Base-by-base conservation (phyloP, 2,329 filamentous ascomycete species). In the Fonsecaea monophora region DNA sequence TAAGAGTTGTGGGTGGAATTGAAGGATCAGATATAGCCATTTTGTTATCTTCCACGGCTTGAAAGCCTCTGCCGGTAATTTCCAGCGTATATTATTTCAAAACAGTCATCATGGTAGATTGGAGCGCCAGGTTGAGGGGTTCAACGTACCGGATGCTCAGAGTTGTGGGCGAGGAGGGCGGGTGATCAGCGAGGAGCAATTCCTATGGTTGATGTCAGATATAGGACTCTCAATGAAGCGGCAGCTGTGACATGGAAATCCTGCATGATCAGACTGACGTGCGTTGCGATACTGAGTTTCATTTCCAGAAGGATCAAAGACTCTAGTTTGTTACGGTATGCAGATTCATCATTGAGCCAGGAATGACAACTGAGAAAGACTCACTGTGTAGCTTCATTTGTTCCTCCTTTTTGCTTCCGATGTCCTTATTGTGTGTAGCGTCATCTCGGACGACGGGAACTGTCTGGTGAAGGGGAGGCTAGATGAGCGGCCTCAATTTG, bases 11-110 rank as follows among this genome's bases (percentile, higher is more conserved):
- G 42, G 48, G 38, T 10, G 25, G 21, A 32, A 53, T 48, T 60
- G 38, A 71, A 62, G 8, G 15, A 87, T 94, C 91, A 94, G 91
- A 87, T 85, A 90, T 87, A 93, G 92, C 92, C 91, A 91, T 87
- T 89, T 50, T 88, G 80, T 84, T 93, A 85, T 92, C 91, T 84
- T 91, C 92, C 92, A 86, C 78, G 84, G 83, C 82, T 79, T 82
- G 77, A 82, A 80, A 83, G 83, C 85, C 86, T 96, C 91, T 88
- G 92, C 89, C 92, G 92, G 92, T 96, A 96, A 96, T 90, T 95
- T 94, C 92, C 92, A 94, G 92, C 91, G 84, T 91, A 88, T 86
- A 86, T 81, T 76, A 69, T 73, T 77, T 75, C 67, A 66, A 74
- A 78, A 78, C 76, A 85, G 85, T 90, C 90, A 92, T 90, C 87